Base-by-base conservation (phyloP, 2,329 filamentous ascomycete genomes). In the Fusarium sp. region DNA sequence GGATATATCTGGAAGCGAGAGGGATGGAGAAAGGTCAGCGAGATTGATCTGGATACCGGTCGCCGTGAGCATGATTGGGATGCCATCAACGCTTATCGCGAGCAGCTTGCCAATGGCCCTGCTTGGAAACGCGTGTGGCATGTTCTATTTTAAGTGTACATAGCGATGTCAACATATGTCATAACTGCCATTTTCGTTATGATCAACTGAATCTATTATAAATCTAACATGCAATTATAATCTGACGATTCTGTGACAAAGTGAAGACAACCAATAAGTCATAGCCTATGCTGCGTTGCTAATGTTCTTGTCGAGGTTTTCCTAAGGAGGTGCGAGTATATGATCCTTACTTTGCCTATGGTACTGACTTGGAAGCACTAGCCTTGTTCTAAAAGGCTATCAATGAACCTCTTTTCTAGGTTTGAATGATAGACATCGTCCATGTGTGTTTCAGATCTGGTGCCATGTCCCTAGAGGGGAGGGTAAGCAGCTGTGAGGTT, bases 21-120 rank as follows among this genome's bases (percentile, higher is more conserved):
- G 35, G 86, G 86, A 13, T 92, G 88, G 88, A 82, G 91, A 55
- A 86, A 82, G 59, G 82, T 88, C 3, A 79, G 82, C 35, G 85
- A 93, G 67, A 92, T 94, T 68, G 91, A 94, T 73, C 86, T 94
- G 60, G 91, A 93, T 78, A 87, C 85, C 42, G 90, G 90, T 53
- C 87, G 90, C 51, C 86, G 91, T 50, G 87, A 89, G 79, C 85
- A 92, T 54, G 87, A 92, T 76, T 91, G 88, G 88, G 89, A 90
- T 22, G 77, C 83, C 30, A 89, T 90, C 79, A 86, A 89, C 73
- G 84, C 80, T 15, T 82, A 84, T 67, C 85, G 85, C 53, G 82
- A 80, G 20, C 75, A 85, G 75, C 78, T 87, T 32, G 85, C 85
- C 35, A 76, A 81, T 2, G 83, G 82, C 73, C 86, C 88, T 14